Conservation (phyloP, 345 rosid genomes). For the Camelina neglecta region DNA sequence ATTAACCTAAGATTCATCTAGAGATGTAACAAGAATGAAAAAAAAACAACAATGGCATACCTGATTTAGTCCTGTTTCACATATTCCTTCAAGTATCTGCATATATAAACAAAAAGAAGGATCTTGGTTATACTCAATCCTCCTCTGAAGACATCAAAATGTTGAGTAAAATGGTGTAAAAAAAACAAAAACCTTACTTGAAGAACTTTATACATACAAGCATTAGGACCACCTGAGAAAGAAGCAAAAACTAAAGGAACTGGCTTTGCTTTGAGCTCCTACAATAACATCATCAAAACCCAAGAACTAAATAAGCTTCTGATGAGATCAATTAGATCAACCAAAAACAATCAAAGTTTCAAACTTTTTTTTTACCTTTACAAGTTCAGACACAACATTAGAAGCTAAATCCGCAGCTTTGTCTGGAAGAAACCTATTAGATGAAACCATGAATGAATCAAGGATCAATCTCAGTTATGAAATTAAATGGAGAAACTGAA, state of each 20-base stretch:
- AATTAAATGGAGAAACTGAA: neutral
- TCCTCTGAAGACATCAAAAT: neutral
- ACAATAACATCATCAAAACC: constrained; percentile 12
- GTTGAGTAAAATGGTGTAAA: neutral
- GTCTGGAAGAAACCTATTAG: constrained; percentile 81
- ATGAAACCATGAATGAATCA: constrained; percentile 14
- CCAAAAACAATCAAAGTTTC: neutral
- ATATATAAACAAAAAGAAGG: neutral
- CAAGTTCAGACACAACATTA: constrained; percentile 63
- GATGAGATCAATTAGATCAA: constrained; percentile 12
- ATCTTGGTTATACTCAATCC: neutral
- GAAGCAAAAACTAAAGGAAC: constrained; percentile 84
- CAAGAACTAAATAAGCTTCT: constrained; percentile 25
- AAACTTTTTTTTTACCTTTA: constrained; percentile 51
- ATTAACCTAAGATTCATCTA: constrained; percentile 21
- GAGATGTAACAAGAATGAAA: neutral
- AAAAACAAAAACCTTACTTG: constrained; percentile 57
- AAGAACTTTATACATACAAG: constrained; percentile 92
- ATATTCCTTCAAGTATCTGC: constrained; percentile 76
- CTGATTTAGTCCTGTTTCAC: constrained; percentile 54
- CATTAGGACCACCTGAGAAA: constrained; percentile 90
- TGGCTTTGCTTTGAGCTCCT: constrained; percentile 81
- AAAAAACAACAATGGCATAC: constrained; percentile 44
- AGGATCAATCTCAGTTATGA: neutral
- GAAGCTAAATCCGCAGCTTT: constrained; percentile 73